Evolutionary conservation across 2,329 filamentous ascomycete species (phyloP), one percentile per base, ranked within the genome.

Genomic region (Pestalotiopsis sp.): DNA sequence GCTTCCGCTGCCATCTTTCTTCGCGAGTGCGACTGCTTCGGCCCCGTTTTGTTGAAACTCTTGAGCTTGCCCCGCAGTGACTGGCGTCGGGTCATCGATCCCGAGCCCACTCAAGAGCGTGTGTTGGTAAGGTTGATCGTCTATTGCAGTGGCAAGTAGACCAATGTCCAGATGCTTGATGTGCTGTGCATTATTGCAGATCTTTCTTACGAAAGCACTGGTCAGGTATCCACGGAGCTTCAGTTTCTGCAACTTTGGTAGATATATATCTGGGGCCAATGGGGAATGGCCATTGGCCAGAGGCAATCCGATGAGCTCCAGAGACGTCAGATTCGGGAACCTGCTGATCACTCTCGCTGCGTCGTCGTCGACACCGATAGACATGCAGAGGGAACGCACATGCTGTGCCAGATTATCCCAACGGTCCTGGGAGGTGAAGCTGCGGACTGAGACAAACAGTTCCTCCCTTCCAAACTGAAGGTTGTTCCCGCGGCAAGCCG

Each of bases 211-310:
- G 17, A 66, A 31, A 63, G 68, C 59, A 3, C 39, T 59, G 3
- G 68, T 31, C 20, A 69, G 59, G 14, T 67, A 69, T 13, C 68
- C 68, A 17, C 64, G 68, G 17, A 69, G 60, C 17, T 64, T 69
- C 17, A 69, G 62, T 14, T 58, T 64, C 5, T 58, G 41, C n/a
- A 69, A 6, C 3, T 20, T 25, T 12, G 68, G 68, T 20, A 69
- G 45, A 3, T 11, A 6, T 3, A 67, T 59, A 4, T 57, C 23
- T 13, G 68, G 68, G 3, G 64, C 57, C 3, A 27, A 36, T 11
- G 20, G 12, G 20, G 58, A 41, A 11, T 66, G 41, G 3, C n/a
- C 45, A 36, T 64, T 20, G 1, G 41, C 20, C 4, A 63, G 25
- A 3, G 64, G 59, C 5, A 63, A 45, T 3, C 64, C 64, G 20